These are phyloP conservation scores for Penicillium capsulatum DNA, from an alignment of 2,329 filamentous ascomycete genomes.

Conservation along the genomic window DNA sequence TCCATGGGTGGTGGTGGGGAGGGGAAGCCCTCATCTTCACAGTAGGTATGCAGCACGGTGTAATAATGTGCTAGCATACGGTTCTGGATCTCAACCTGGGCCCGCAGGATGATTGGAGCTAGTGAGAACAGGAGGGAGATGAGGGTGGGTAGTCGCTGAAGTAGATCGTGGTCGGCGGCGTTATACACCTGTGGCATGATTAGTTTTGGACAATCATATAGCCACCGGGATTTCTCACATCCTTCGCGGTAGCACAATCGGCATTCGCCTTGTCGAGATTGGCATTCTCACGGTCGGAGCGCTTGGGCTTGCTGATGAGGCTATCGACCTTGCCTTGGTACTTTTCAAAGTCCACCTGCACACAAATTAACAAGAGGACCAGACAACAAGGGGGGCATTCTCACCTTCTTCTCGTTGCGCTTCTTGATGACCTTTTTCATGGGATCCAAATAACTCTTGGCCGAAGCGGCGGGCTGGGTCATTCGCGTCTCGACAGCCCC, in stretches of 20 bases:
- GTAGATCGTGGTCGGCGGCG: constrained; percentile 69
- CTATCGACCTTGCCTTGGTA: constrained; percentile 67
- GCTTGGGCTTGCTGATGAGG: constrained; percentile 64
- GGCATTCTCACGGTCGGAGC: constrained; percentile 68
- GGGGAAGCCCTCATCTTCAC: constrained; percentile 63
- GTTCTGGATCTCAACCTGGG: constrained; percentile 73
- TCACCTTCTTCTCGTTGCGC: constrained; percentile 69
- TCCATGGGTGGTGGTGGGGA: constrained; percentile 69
- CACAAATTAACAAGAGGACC: background rate
- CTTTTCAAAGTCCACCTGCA: constrained; percentile 70
- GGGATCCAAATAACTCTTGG: constrained; percentile 64
- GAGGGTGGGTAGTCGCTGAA: constrained; percentile 65
- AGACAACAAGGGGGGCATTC: background rate
- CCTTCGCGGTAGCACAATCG: constrained; percentile 62
- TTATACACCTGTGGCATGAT: constrained; percentile 58
- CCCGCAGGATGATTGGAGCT: constrained; percentile 66
- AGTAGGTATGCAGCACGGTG: constrained; percentile 70
- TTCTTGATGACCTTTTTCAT: constrained; percentile 82
- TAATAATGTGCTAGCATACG: constrained; percentile 73
- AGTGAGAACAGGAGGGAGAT: constrained; percentile 67
- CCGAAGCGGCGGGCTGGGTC: constrained; percentile 64
- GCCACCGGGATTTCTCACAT: constrained; percentile 46
- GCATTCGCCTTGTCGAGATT: constrained; percentile 66
- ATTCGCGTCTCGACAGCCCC: constrained; percentile 65
- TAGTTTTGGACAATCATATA: background rate